phyloP scores from a whole-genome alignment of 2,329 filamentous ascomycete genomes.

The Hyphodiscus sp. region DNA sequence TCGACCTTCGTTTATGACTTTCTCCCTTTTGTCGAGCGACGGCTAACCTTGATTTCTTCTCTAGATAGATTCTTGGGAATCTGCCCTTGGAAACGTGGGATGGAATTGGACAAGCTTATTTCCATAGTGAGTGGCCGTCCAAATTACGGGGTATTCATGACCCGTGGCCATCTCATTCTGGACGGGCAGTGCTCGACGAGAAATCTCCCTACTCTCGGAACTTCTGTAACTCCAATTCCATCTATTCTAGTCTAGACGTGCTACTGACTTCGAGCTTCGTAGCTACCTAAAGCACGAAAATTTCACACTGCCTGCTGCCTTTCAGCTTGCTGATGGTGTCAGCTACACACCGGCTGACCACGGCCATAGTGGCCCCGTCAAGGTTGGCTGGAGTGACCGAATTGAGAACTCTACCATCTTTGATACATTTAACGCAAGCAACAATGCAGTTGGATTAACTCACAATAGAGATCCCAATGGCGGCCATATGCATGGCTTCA shows the following conservation, averaged over 20 bases:
- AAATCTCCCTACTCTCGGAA: too few relatives aligned
- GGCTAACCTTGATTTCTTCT: too few relatives aligned
- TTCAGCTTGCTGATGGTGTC: slow-evolving; percentile 32
- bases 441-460: slow-evolving; percentile 29
- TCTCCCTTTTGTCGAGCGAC: too few relatives aligned
- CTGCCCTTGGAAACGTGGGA: slow-evolving; percentile 29
- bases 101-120: slow-evolving; percentile 31
- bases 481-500: slow-evolving; percentile 35
- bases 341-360: slow-evolving; percentile 32
- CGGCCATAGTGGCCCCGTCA: slow-evolving; percentile 31
- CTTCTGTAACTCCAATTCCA: too few relatives aligned
- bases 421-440: slow-evolving; percentile 21
- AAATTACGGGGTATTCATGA: too few relatives aligned
- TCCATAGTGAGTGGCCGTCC: slow-evolving; percentile 14
- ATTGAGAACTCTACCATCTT: slow-evolving; percentile 18
- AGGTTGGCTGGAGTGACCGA: slow-evolving; percentile 32
- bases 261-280: too few relatives aligned
- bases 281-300: slow-evolving; percentile 20
- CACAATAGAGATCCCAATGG: slow-evolving; percentile 34
- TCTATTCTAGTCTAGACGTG: too few relatives aligned
- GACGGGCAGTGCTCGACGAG: too few relatives aligned
- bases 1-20: too few relatives aligned
- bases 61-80: slow-evolving; percentile 33
- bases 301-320: slow-evolving; percentile 24
- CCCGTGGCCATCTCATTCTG: too few relatives aligned